Base-by-base conservation (phyloP, 352 stramenopile genomes). In the Thalassiosira hispida region DNA sequence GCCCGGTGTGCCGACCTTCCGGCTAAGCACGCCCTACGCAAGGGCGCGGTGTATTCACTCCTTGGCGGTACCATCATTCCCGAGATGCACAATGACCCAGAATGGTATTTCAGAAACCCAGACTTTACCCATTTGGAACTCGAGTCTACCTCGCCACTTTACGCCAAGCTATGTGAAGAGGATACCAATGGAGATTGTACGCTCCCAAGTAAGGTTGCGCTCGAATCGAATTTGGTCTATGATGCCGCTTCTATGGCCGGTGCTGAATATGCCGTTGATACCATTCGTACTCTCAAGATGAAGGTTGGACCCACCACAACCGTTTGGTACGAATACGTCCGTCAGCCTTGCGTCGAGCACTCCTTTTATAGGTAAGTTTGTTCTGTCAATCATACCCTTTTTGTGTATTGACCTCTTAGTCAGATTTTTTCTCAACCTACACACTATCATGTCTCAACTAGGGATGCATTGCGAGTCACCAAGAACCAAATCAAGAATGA, bases 321-420 rank as follows among this genome's bases (percentile, higher is more conserved):
- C 27, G 23, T 90, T n/a, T 90, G 72, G 52, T 92, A 87, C 51
- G 84, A 90, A 70, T 92, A 91, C 55, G 65, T 79, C 5, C 52
- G 71, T 11, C 62, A 33, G 1, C 57, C 77, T 5, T 90, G 84
- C 73, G 81, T 86, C 6, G 31, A 89, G 2, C 55, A 84, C n/a
- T 35, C 65, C 7, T 91, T 91, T 53, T 53, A 53, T 11, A 53
- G 40, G 40, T 49, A 20, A 49, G 40, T 20, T 49, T 20, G 16
- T 49, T 12, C 1, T 20, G 11, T 20, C 31, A 38, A 38, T 38
- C 31, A 38, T 38, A 8, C 3, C 3, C 8, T 38, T 8, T 9
- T 38, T 38, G 31, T n/a, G 8, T 38, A 38, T 38, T 38, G 31
- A 38, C 31, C 8, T 38, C 3, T 38, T 38, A 38, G 31, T n/a